Base-by-base conservation (phyloP, 768 basidiomycete genomes). In the Tulasnella sp. region DNA sequence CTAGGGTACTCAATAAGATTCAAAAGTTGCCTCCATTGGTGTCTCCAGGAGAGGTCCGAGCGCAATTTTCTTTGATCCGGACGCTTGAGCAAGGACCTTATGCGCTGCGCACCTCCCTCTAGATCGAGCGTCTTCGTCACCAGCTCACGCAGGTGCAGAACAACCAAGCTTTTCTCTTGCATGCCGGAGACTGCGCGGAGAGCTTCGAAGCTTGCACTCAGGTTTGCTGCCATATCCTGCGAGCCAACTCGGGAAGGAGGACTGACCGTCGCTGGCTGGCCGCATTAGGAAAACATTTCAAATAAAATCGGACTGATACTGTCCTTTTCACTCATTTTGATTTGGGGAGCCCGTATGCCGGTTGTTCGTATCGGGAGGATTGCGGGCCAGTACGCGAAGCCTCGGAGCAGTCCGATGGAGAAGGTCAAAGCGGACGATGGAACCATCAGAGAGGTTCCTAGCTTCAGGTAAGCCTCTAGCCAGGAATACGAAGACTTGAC, bases 171-270 rank as follows among this genome's bases (percentile, higher is more conserved):
- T 98, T 99, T 81, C 84, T 99, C 41, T 85, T 99, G 2, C 97
- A 99, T 74, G 97, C 97, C 0, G 97, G 97, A 1, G 97, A 99
- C 77, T 99, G 97, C 77, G 95, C 94, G n/a, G 93, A 95, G 80
- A 90, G 92, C 79, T 95, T 96, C 77, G 90, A 92, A 76, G 93
- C 92, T 0, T 95, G 93, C 78, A 94, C 91, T 0, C 87, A 92
- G 74, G 92, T 92, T 78, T 76, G 86, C 83, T 2, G 29, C n/a
- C 40, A n/a, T 17, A 8, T 6, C 6, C 9, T n/a, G 26, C 11
- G 5, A 12, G n/a, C 64, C 17, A 41, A 17, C 9, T n/a, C n/a
- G n/a, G 1, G 26, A 37, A 37, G 3, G 36, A 12, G 36, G 40
- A 37, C 29, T 29, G 64, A 66, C 1, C 17, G 12, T n/a, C 0